Evolutionary conservation across 768 basidiomycete genomes (phyloP).

Genomic region (Lactifluus subvellereus): DNA sequence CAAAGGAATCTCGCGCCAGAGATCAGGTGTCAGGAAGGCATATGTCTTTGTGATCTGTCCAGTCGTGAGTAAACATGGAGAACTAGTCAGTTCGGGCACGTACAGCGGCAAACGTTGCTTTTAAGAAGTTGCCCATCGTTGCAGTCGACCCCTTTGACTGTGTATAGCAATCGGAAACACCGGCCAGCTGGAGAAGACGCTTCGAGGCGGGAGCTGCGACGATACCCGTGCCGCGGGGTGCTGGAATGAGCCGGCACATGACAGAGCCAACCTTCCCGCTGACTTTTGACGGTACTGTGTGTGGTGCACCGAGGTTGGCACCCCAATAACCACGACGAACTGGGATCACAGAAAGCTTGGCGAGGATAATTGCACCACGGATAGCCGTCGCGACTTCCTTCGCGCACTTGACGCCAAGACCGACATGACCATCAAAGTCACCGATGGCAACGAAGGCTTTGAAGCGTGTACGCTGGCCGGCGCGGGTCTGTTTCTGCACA

Average conservation of each 20-base stretch:
- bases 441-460: slow-evolving; percentile 99
- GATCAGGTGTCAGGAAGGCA: slow-evolving; percentile 94
- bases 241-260: slow-evolving; percentile 98
- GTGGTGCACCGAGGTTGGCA: slow-evolving; percentile 96
- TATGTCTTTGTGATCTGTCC: slow-evolving; percentile 94
- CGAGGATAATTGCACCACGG: slow-evolving; percentile 98
- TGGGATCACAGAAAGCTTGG: slow-evolving; percentile 96
- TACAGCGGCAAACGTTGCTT: slow-evolving; percentile 91
- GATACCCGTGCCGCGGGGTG: slow-evolving; percentile 97
- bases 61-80: neutral
- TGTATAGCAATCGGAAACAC: slow-evolving; percentile 96
- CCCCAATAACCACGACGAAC: slow-evolving; percentile 99
- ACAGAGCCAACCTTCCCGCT: slow-evolving; percentile 98
- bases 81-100: slow-evolving; percentile 30
- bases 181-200: slow-evolving; percentile 94
- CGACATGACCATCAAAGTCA: slow-evolving; percentile 97
- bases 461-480: slow-evolving; percentile 99
- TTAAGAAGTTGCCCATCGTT: slow-evolving; percentile 98
- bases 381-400: slow-evolving; percentile 99
- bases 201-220: slow-evolving; percentile 98
- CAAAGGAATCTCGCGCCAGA: slow-evolving; percentile 92
- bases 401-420: slow-evolving; percentile 98
- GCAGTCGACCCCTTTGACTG: slow-evolving; percentile 98
- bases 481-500: slow-evolving; percentile 99
- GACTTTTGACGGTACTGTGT: slow-evolving; percentile 98